These are phyloP conservation scores for Aspergillus nidulans DNA, from an alignment of 495 filamentous ascomycete species.

Conservation along the genomic window DNA sequence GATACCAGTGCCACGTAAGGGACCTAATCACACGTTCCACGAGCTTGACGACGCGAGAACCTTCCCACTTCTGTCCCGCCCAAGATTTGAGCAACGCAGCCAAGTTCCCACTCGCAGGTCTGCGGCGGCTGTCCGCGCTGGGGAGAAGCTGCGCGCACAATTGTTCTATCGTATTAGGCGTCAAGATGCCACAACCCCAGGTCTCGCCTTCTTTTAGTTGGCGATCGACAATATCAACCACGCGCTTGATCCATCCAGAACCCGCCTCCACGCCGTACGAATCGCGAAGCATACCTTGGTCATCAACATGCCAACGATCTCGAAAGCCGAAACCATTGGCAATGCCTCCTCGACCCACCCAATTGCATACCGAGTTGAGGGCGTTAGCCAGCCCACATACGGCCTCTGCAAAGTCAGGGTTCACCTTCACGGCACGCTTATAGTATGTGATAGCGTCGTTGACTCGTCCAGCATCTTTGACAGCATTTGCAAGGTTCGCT, in stretches of 20 bases:
- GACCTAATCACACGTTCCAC: conserved; percentile 78
- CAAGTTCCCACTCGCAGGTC: conserved; percentile 29
- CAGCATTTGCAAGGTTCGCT: conserved; percentile 95
- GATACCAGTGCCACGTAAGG: conserved; percentile 83
- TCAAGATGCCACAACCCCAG: conserved; percentile 78
- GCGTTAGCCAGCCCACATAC: conserved; percentile 96
- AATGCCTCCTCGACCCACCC: conserved; percentile 86
- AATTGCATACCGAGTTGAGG: conserved; percentile 94
- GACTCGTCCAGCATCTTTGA: conserved; percentile 92
- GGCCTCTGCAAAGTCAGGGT: conserved; percentile 94
- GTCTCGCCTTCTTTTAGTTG: conserved; percentile 82
- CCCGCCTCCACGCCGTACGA: conserved; percentile 53
- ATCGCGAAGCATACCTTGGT: conserved; percentile 78
- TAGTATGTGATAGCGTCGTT: conserved; percentile 93
- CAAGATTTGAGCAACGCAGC: conserved; percentile 56
- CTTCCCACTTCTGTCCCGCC: conserved; percentile 80
- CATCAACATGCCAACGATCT: conserved; percentile 94
- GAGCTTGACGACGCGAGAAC: conserved; percentile 77
- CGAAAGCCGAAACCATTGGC: conserved; percentile 62
- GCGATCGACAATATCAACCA: conserved; percentile 90
- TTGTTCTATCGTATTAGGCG: conserved; percentile 47
- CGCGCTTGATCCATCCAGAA: conserved; percentile 86
- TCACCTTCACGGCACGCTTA: conserved; percentile 80
- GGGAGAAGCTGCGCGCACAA: conserved; percentile 45
- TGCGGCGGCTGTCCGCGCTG: conserved; percentile 28